phyloP scores from a whole-genome alignment of 1,284 basidiomycete species.

The Puccinia polysora region DNA sequence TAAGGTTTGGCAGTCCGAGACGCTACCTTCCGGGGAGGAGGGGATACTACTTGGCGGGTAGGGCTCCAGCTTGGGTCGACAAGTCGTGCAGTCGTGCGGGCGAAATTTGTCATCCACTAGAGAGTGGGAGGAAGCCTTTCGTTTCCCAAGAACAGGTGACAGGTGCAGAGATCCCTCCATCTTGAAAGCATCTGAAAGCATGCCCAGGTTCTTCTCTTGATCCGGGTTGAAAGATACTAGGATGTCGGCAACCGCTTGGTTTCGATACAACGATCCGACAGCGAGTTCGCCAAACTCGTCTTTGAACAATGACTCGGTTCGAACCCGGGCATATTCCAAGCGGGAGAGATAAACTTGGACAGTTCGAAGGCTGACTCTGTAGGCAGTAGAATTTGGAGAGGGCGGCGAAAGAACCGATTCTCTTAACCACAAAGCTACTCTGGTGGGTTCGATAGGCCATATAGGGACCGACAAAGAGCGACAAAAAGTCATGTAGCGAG shows the following conservation, averaged over 20 bases:
- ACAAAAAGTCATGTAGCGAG: conserved; percentile 35
- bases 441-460: conserved; percentile 31
- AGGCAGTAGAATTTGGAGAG: conserved; percentile 18
- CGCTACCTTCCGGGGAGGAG: neutral
- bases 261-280: conserved; percentile 29
- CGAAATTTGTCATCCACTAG: neutral
- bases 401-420: conserved; percentile 38
- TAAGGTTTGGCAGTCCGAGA: conserved; percentile 1
- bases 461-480: conserved; percentile 16
- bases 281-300: conserved; percentile 15
- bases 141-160: conserved; percentile 8
- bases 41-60: neutral
- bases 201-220: conserved; percentile 12
- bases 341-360: conserved; percentile 42
- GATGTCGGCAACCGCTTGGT: conserved; percentile 25
- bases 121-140: neutral
- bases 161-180: conserved; percentile 3
- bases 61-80: conserved; percentile 1
- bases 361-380: conserved; percentile 36
- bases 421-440: conserved; percentile 34
- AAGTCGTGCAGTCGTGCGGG: neutral
- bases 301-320: conserved; percentile 32
- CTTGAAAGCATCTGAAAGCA: conserved; percentile 1
- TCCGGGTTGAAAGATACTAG: conserved; percentile 35
- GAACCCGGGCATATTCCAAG: conserved; percentile 31